Base-by-base conservation (phyloP, 345 rosid genomes). In the Camelina hispida region DNA sequence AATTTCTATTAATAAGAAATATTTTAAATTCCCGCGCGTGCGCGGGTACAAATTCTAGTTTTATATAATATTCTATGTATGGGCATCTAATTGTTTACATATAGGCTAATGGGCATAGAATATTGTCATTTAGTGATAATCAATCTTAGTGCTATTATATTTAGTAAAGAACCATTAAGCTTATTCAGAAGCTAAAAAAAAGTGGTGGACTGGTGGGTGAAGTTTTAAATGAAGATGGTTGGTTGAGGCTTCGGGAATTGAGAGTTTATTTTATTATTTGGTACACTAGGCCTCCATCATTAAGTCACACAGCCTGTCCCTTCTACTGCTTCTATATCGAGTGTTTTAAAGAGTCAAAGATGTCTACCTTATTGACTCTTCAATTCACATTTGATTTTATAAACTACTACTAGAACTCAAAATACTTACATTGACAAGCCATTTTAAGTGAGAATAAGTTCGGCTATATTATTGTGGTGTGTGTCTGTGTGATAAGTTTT, bases 201-300 rank as follows among this genome's bases (percentile, higher is more conserved):
- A 11, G 42, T 32, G 44, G 57, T 11, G n/a, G 47, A 35, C 17
- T 23, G 66, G 73, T 77, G 37, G 76, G 66, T 77, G 71, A 56
- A 55, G 61, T 47, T 55, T 23, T 77, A 35, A 77, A 70, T 70
- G 80, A 53, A 47, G 12, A 47, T 70, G 54, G 80, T 63, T 70
- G 54, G 80, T 63, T 70, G 71, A 69, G 47, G 23, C 71, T 6
- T 77, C 1, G 76, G 76, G 76, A 63, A 77, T 38, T 77, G 80
- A 77, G 65, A 20, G 42, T 40, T 66, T 47, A 9, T 42, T 40
- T 47, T 12, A 42, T 8, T 44, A 1, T 7, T 3, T 40, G 43
- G 4, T 40, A 40, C 50, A 51, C 35, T 34, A 73, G 38, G 23
- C 7, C 17, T 37, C 37, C 35, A 47, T 30, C 18, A 18, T 53